Conservation (phyloP, 768 basidiomycete genomes). For the Kwoniella pini region DNA sequence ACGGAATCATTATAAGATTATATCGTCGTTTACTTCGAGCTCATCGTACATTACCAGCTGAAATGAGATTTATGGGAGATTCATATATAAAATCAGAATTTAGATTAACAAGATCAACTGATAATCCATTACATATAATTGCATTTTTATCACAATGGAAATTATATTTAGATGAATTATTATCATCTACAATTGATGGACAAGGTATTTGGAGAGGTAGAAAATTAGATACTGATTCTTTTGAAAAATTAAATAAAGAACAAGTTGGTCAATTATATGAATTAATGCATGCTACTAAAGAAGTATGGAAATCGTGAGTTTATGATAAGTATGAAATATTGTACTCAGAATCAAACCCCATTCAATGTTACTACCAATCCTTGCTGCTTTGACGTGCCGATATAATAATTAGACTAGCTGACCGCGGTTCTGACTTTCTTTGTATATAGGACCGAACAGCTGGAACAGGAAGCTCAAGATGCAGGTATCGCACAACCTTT, state of each 20-base stretch:
- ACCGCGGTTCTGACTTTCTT: too few species aligned
- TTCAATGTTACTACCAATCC: too few species aligned
- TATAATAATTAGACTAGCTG: too few species aligned
- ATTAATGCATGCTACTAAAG: conserved; percentile 86
- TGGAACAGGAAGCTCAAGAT: conserved; percentile 29
- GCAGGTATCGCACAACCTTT: background rate
- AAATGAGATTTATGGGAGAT: conserved; percentile 84
- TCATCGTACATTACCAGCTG: conserved; percentile 69
- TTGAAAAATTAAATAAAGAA: conserved; percentile 64
- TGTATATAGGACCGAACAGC: conserved; percentile 25
- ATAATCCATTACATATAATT: conserved; percentile 87
- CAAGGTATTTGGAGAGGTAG: conserved; percentile 45
- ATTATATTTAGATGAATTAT: conserved; percentile 71
- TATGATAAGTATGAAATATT: too few species aligned
- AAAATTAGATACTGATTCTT: conserved; percentile 48
- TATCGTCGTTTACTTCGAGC: conserved; percentile 78
- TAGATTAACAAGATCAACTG: conserved; percentile 71
- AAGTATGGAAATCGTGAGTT: conserved; percentile 72
- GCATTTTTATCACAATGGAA: conserved; percentile 97
- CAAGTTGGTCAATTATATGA: conserved; percentile 93
- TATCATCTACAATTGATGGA: conserved; percentile 56
- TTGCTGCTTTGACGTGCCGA: too few species aligned
- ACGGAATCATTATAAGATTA: conserved; percentile 59
- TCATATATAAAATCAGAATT: conserved; percentile 88
- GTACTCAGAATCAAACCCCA: too few species aligned